Base-by-base conservation (phyloP, 345 rosid genomes). In the Physaria fendleri region DNA sequence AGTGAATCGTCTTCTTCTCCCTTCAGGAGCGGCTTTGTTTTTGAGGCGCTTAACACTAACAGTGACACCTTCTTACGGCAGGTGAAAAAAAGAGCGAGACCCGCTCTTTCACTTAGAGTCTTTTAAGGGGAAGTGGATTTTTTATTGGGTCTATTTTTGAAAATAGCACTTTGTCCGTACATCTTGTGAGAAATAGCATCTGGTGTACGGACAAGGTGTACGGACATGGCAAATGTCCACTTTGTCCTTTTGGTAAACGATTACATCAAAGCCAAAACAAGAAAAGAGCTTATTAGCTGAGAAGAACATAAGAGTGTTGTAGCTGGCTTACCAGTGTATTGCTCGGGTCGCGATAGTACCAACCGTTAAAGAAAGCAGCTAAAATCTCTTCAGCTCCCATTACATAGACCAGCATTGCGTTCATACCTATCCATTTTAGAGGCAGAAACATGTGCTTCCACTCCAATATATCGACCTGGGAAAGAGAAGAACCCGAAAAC, bases 381-480 rank as follows among this genome's bases (percentile, higher is more conserved):
- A 92, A 85, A 12, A 92, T 80, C 60, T 88, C 93, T 77, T 77
- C 95, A 33, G 96, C 98, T 55, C 96, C 98, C 96, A 88, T 81
- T 4, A 92, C 98, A 53, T 88, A 92, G 21, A 92, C 98, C 14
- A 92, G 72, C 96, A 92, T 88, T 1, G 95, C 90, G 37, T 88
- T 92, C 98, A 84, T 82, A 42, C 98, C 96, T 20, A 88, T 92
- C 96, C 98, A 88, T 75, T 81, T 54, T 6, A 92, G 62, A 39
- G 92, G 90, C 29, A 82, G 76, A 70, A 85, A 84, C 11, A 76
- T 15, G 40, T 12, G 56, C 58, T 67, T 75, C 66, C 78, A 44
- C 44, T 55, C 77, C 81, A 73, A 48, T 8, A 85, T 62, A 50
- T 92, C 96, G 27, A 91, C 96, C 95, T 91, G 76, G 16, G 40